Evolutionary conservation across 345 rosid genomes (phyloP).

Genomic region (Populus davidiana): DNA sequence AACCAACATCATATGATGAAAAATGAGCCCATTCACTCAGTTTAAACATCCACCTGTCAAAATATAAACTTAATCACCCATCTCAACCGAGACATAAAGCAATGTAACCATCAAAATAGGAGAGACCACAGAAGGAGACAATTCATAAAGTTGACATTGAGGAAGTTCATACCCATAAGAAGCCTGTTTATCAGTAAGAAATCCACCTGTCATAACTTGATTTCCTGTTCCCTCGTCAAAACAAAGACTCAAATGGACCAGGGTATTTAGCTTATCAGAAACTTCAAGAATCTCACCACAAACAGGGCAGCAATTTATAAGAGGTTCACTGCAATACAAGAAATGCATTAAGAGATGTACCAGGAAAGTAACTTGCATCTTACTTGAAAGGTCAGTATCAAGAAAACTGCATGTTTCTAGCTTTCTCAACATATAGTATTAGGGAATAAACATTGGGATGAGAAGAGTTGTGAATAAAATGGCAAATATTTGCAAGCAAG

Average conservation of each 20-base stretch:
- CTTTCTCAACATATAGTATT: neutral
- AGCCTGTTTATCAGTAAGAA: slow-evolving; percentile 90
- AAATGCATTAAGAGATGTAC: neutral
- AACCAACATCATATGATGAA: slow-evolving; percentile 82
- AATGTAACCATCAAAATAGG: neutral
- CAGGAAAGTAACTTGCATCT: neutral
- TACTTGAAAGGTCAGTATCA: neutral
- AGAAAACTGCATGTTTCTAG: neutral
- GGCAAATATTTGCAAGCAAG: neutral
- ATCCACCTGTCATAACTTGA: slow-evolving; percentile 91
- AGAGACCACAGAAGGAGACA: neutral
- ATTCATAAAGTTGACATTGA: neutral
- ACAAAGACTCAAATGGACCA: slow-evolving; percentile 89
- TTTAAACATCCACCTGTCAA: slow-evolving; percentile 82
- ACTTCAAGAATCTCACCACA: slow-evolving; percentile 76
- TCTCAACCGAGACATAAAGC: neutral
- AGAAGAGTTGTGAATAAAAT: neutral
- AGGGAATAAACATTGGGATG: neutral
- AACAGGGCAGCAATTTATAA: slow-evolving; percentile 78
- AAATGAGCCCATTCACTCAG: slow-evolving; percentile 94
- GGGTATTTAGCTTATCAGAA: slow-evolving; percentile 68
- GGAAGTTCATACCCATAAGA: slow-evolving; percentile 68
- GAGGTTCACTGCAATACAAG: slow-evolving; percentile 57
- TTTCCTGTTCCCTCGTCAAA: slow-evolving; percentile 97
- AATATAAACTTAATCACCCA: neutral